A percentile compares a stretch with the other conserved stretches of the same genome.
These are phyloP conservation scores for Epichloe elymi DNA, from an alignment of 2,329 filamentous ascomycete genomes.

Conservation along the genomic window DNA sequence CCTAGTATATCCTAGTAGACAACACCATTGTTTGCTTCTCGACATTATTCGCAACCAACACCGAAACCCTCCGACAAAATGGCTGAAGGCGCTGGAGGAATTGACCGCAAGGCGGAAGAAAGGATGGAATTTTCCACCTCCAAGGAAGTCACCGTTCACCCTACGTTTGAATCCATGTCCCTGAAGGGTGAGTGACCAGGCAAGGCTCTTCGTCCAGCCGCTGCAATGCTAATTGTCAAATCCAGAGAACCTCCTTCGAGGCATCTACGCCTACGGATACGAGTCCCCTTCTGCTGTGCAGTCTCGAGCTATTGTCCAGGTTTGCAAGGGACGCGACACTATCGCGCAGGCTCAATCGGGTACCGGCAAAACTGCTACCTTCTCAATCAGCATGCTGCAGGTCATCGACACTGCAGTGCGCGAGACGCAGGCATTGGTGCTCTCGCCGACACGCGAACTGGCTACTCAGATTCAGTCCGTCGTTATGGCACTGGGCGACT, in stretches of 20 bases:
- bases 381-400: constrained; percentile 91
- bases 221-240: background rate
- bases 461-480: constrained; percentile 98
- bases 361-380: constrained; percentile 93
- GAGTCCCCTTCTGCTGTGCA: constrained; percentile 96
- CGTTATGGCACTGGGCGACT: constrained; percentile 98
- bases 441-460: constrained; percentile 91
- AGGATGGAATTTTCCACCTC: constrained; percentile 97
- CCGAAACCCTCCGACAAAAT: constrained; percentile 39
- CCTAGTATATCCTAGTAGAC: too few species aligned
- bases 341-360: constrained; percentile 97
- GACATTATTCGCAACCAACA: background rate
- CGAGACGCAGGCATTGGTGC: constrained; percentile 86
- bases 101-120: constrained; percentile 90
- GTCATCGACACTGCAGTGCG: constrained; percentile 88
- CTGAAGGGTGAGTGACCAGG: constrained; percentile 52
- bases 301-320: constrained; percentile 94
- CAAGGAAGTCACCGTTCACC: constrained; percentile 91
- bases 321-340: constrained; percentile 97
- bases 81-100: constrained; percentile 63
- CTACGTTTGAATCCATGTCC: constrained; percentile 92
- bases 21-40: background rate
- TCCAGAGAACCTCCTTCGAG: constrained; percentile 79
- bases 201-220: background rate
- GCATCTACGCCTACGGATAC: constrained; percentile 97